These are phyloP conservation scores for Quercus gilva DNA, from an alignment of 306 rosid species.

Conservation along the genomic window DNA sequence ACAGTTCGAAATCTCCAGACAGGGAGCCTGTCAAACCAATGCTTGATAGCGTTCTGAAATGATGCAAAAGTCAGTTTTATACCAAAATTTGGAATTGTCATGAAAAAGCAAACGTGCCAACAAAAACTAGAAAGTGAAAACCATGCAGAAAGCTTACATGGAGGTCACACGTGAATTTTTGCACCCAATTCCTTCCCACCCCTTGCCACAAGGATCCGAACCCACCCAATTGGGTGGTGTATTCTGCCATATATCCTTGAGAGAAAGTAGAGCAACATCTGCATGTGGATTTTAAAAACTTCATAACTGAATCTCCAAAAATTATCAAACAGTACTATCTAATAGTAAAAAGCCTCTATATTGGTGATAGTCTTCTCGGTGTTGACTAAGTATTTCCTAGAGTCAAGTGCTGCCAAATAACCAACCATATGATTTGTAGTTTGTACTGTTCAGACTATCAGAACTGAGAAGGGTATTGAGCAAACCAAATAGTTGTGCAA, in stretches of 20 bases:
- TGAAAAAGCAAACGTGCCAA: slow-evolving; percentile 1
- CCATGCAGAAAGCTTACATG: slow-evolving; percentile 27
- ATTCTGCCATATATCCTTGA: slow-evolving; percentile 26
- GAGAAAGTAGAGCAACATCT: slow-evolving; percentile 35
- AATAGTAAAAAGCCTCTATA: too few relatives aligned
- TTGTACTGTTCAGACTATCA: too few relatives aligned
- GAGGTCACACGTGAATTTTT: slow-evolving; percentile 37
- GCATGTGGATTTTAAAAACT: neutral
- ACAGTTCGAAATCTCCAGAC: slow-evolving; percentile 42
- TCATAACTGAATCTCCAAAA: too few relatives aligned
- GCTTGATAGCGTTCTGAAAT: slow-evolving; percentile 50
- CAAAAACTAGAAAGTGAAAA: neutral
- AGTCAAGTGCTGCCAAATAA: too few relatives aligned
- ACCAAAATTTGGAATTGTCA: neutral
- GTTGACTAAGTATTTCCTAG: too few relatives aligned
- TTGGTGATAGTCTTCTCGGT: too few relatives aligned
- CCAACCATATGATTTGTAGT: too few relatives aligned
- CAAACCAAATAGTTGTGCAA: too few relatives aligned
- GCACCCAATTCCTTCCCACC: slow-evolving; percentile 52
- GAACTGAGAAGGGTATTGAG: too few relatives aligned
- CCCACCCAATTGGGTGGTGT: slow-evolving; percentile 39
- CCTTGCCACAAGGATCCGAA: slow-evolving; percentile 38
- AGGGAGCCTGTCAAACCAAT: slow-evolving; percentile 45
- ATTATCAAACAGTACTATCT: too few relatives aligned
- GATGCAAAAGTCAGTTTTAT: slow-evolving; percentile 7